These are phyloP conservation scores for Udeniomyces megalosporus DNA, from an alignment of 768 basidiomycete genomes.

Conservation along the genomic window DNA sequence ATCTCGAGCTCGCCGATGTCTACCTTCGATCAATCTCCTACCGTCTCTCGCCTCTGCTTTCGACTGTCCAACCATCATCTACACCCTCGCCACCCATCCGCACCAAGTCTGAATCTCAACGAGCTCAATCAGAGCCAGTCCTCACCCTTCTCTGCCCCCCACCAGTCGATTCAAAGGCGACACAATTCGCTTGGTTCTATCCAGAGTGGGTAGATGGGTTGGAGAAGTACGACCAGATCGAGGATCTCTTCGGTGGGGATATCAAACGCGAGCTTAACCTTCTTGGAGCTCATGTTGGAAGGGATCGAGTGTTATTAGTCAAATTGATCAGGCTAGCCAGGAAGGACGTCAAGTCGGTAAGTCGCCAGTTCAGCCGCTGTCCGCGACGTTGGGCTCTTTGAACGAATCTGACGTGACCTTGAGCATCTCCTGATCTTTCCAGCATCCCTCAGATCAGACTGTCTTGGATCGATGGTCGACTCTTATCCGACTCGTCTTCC, in stretches of 20 bases:
- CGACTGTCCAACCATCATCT: slow-evolving; percentile 18
- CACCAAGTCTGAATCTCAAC: background rate
- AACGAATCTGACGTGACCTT: too few relatives aligned
- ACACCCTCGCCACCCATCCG: background rate
- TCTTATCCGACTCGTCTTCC: slow-evolving; percentile 57
- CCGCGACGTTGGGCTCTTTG: too few relatives aligned
- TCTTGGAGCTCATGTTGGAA: slow-evolving; percentile 61
- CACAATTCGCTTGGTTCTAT: slow-evolving; percentile 82
- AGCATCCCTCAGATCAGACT: background rate
- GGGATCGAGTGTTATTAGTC: slow-evolving; percentile 59
- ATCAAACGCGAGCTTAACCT: slow-evolving; percentile 66
- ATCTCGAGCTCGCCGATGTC: slow-evolving; percentile 71
- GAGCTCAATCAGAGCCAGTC: background rate
- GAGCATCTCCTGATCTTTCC: slow-evolving; percentile 16
- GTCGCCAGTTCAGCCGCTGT: background rate
- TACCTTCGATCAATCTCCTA: slow-evolving; percentile 57
- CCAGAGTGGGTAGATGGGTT: slow-evolving; percentile 62
- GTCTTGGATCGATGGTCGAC: slow-evolving; percentile 49
- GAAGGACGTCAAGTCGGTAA: slow-evolving; percentile 24
- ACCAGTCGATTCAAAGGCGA: slow-evolving; percentile 56
- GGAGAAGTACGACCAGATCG: slow-evolving; percentile 45
- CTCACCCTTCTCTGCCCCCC: slow-evolving; percentile 65
- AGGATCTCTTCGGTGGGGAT: slow-evolving; percentile 51
- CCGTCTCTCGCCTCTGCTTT: slow-evolving; percentile 55
- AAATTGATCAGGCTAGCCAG: slow-evolving; percentile 64